These are phyloP conservation scores for Leccinum huronense DNA, from an alignment of 1,284 basidiomycete genomes.

Conservation along the genomic window DNA sequence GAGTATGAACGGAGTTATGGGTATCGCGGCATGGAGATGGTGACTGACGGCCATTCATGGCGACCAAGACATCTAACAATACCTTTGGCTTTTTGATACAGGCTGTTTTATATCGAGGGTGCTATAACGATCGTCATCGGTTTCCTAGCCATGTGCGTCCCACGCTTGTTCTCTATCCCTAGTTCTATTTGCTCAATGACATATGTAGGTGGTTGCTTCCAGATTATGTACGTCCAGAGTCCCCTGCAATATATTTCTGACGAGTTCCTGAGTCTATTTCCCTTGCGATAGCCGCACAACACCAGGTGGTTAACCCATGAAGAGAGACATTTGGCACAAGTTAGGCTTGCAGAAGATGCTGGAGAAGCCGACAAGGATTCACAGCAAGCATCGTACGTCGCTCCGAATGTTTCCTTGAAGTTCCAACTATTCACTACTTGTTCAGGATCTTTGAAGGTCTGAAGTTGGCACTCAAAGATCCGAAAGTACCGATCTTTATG, in stretches of 20 bases:
- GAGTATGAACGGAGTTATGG: conserved; percentile 54
- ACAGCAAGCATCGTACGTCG: conserved; percentile 51
- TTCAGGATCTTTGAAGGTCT: conserved; percentile 51
- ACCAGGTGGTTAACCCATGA: conserved; percentile 60
- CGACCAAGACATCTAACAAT: neutral
- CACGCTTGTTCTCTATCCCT: conserved; percentile 26
- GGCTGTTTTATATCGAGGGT: conserved; percentile 33
- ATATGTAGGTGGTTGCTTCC: conserved; percentile 43
- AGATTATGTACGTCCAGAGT: conserved; percentile 32
- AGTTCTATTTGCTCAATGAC: neutral
- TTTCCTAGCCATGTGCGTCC: conserved; percentile 50
- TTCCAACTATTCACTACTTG: conserved; percentile 21
- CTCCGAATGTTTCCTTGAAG: conserved; percentile 17
- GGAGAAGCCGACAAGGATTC: conserved; percentile 67
- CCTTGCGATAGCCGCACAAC: conserved; percentile 50
- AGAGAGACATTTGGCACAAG: conserved; percentile 65
- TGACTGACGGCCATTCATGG: conserved; percentile 37
- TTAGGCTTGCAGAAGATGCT: conserved; percentile 69
- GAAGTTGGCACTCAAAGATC: conserved; percentile 45
- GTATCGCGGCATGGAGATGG: conserved; percentile 72
- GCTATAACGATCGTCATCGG: conserved; percentile 55
- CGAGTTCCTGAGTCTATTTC: conserved; percentile 35
- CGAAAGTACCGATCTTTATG: conserved; percentile 43
- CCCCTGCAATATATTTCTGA: conserved; percentile 19
- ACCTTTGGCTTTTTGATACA: conserved; percentile 49